Evolutionary conservation across 2,329 filamentous ascomycete genomes (phyloP).

Genomic region (Alternaria sp.): DNA sequence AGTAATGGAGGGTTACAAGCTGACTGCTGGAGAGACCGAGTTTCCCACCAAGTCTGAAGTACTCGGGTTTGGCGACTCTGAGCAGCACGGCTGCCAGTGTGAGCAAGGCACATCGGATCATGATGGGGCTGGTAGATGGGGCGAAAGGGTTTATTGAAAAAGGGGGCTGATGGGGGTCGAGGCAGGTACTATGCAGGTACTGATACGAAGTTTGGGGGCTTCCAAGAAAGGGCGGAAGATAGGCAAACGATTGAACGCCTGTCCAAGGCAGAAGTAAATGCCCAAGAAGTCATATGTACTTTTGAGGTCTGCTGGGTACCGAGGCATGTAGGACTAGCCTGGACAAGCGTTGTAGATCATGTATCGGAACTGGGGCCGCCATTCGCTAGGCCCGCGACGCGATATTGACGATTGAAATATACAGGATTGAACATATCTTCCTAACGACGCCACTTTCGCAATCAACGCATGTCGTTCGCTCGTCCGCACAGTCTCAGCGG

Average conservation of each 20-base stretch:
- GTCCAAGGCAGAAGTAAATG: background rate
- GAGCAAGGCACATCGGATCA: conserved; percentile 30
- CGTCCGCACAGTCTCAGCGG: conserved; percentile 36
- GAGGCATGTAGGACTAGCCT: background rate
- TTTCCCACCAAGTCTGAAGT: conserved; percentile 22
- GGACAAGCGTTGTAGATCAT: conserved; percentile 7
- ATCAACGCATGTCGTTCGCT: conserved; percentile 39
- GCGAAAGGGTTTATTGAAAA: conserved; percentile 2
- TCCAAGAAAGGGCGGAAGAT: background rate
- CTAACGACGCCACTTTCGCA: conserved; percentile 2
- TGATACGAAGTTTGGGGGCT: background rate
- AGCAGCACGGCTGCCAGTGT: conserved; percentile 24
- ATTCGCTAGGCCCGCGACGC: conserved; percentile 11
- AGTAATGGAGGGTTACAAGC: conserved; percentile 27
- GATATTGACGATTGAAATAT: conserved; percentile 2
- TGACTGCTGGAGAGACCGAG: conserved; percentile 32
- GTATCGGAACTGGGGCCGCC: conserved; percentile 1
- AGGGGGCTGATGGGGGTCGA: background rate
- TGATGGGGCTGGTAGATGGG: conserved; percentile 10
- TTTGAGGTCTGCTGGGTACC: background rate
- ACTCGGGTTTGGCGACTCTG: conserved; percentile 24
- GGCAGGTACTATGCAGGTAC: conserved; percentile 8
- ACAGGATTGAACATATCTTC: background rate
- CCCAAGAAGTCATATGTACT: background rate
- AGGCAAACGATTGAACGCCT: background rate